Base-by-base conservation (phyloP, 179 eudicot species). In the Silene vulgaris region DNA sequence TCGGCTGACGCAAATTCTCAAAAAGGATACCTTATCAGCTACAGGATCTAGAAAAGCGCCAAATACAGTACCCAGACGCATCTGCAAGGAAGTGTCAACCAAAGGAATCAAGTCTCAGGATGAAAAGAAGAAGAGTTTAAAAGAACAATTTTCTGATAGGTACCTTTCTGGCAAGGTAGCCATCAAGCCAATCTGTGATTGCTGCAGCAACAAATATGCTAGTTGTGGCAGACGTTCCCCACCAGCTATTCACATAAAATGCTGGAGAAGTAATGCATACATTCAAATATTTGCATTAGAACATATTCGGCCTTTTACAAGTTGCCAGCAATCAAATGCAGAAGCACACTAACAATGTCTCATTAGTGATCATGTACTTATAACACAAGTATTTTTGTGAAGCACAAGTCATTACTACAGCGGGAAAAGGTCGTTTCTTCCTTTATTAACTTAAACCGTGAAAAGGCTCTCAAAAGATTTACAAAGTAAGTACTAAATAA, bases 41-140 rank as follows among this genome's bases (percentile, higher is more conserved):
- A 95, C 99, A 19, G 99, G 99, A 88, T 95, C 99, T 76, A 95
- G 77, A 83, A 95, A 95, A 50, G 99, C 99, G 75, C 99, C 99
- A 88, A 95, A 95, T 20, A 86, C 89, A 79, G 92, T 88, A 57
- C 91, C 93, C 73, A 86, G 84, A 20, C 82, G 84, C 99, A 95
- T 90, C 99, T 95, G 89, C 76, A 79, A 82, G 74, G 37, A 70
- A 80, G 72, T 3, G 19, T 23, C 17, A 40, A 63, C 12, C 40
- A 60, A 74, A 59, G 37, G 54, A n/a, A 60, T 52, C 35, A 56
- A 52, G 65, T 52, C 8, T 77, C 52, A 48, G 32, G 56, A 72
- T 23, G 63, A n/a, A 63, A 19, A 50, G 17, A 37, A n/a, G 37
- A 37, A 32, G 14, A 29, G 8, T 30, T 30, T 13, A 23, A 57